Evolutionary conservation across 805 yeast genomes (phyloP), one percentile per base, ranked within the genome.

Genomic region (Wickerhamiella sorbophila): DNA sequence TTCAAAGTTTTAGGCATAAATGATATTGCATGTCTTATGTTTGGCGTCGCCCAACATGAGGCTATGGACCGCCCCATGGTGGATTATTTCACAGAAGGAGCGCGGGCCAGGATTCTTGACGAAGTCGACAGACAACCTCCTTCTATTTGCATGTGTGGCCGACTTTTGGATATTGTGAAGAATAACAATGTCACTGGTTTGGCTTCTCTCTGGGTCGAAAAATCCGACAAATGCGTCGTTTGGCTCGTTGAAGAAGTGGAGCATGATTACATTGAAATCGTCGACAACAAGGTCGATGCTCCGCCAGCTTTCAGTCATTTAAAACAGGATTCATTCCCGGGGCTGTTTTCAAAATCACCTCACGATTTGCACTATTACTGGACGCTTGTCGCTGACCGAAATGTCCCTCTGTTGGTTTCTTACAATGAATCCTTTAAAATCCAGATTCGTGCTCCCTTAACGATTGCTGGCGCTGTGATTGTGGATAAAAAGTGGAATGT

Each of bases 151-250:
- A 10, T 42, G 49, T 62, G 44, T 31, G 96, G 95, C 44, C 91
- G 83, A 52, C 75, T 86, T 38, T 75, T 85, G 10, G 94, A 93
- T 8, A 79, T 86, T 37, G 66, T 72, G 33, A 70, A 84, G 50
- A 75, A 78, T 12, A 80, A 81, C 15, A 70, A 70, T 38, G 70
- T 70, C 22, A 64, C 72, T 44, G 81, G 87, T 1, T 78, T 94
- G 81, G 86, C 94, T 9, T 81, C 94, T 0, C 60, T 87, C 43
- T 88, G 95, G 95, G 94, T 91, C 0, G 86, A 86, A 52, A 29
- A 41, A 6, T 75, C 77, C 49, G 78, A 77, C 3, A 73, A 73
- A 35, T 60, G 82, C 42, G 69, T 86, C 41, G 79, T 85, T 39
- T 77, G 91, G 64, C 84, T 84, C 64, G 78, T 87, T 55, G 94